phyloP scores from a whole-genome alignment of 768 basidiomycete genomes.

The Lyophyllum decastes region DNA sequence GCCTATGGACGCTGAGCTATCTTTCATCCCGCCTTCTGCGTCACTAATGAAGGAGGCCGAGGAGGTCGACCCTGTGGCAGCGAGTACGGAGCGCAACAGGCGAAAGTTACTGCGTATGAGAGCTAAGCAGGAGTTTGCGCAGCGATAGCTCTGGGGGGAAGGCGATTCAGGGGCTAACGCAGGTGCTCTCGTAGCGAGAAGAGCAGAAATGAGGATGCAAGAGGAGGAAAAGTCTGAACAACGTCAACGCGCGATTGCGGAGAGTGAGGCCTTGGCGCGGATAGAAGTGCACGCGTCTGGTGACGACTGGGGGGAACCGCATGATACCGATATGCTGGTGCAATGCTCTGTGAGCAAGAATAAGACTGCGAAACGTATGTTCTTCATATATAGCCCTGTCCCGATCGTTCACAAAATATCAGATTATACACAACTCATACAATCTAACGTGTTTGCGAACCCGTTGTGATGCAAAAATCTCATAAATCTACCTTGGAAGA shows the following conservation, averaged over 20 bases:
- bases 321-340: constrained; percentile 39
- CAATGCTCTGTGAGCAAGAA: constrained; percentile 50
- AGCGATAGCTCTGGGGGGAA: constrained; percentile 56
- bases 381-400: background rate
- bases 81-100: constrained; percentile 67
- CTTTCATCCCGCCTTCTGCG: background rate
- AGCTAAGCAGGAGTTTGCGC: constrained; percentile 66
- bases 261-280: constrained; percentile 51
- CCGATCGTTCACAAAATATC: background rate
- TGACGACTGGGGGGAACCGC: constrained; percentile 21
- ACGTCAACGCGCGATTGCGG: constrained; percentile 59
- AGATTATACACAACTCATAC: constrained; percentile 53
- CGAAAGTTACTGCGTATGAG: constrained; percentile 63
- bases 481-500: constrained; percentile 39
- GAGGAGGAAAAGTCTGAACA: constrained; percentile 62
- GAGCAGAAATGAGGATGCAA: constrained; percentile 28
- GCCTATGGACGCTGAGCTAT: constrained; percentile 9
- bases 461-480: constrained; percentile 34
- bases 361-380: constrained; percentile 60
- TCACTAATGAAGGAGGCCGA: background rate
- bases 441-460: constrained; percentile 38
- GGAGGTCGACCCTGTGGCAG: constrained; percentile 57
- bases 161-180: constrained; percentile 29
- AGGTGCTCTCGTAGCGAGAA: constrained; percentile 31
- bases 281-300: constrained; percentile 21